These are phyloP conservation scores for Viridothelium virens DNA, from an alignment of 495 filamentous ascomycete genomes.

Conservation along the genomic window DNA sequence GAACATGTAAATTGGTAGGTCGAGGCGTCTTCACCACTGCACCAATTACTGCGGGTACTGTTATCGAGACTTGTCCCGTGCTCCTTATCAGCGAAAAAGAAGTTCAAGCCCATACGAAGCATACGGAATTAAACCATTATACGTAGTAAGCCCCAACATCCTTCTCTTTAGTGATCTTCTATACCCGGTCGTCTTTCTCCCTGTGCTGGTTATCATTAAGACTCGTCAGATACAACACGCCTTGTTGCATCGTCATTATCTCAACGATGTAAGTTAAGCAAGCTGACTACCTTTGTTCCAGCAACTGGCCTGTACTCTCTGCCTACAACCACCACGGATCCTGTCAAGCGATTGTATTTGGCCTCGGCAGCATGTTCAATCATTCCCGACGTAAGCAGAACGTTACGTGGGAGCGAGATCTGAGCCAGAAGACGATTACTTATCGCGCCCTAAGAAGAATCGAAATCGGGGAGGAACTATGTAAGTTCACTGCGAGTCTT, in stretches of 20 bases:
- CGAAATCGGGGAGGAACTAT: slow-evolving; percentile 46
- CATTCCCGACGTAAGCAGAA: slow-evolving; percentile 46
- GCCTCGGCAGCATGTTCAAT: slow-evolving; percentile 53
- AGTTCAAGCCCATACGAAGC: slow-evolving; percentile 40
- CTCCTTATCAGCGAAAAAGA: slow-evolving; percentile 43
- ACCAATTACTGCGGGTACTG: slow-evolving; percentile 41
- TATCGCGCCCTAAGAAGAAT: slow-evolving; percentile 48
- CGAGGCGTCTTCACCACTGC: slow-evolving; percentile 45
- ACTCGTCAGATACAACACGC: not conserved
- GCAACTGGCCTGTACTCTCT: slow-evolving; percentile 36
- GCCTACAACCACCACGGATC: slow-evolving; percentile 17
- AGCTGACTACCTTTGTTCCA: slow-evolving; percentile 13
- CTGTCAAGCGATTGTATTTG: slow-evolving; percentile 47
- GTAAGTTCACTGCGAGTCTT: slow-evolving; percentile 23
- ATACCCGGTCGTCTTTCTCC: not conserved
- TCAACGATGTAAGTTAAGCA: too few species aligned
- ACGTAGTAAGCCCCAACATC: slow-evolving; percentile 43
- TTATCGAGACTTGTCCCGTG: slow-evolving; percentile 48
- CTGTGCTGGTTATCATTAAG: not conserved
- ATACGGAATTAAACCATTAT: slow-evolving; percentile 49
- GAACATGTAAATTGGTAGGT: slow-evolving; percentile 30
- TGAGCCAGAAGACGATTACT: slow-evolving; percentile 38
- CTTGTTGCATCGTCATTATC: slow-evolving; percentile 1
- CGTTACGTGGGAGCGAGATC: slow-evolving; percentile 46
- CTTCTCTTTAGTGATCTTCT: not conserved